These are phyloP conservation scores for Aspergillus ruber DNA, from an alignment of 2,329 filamentous ascomycete species.

Conservation along the genomic window DNA sequence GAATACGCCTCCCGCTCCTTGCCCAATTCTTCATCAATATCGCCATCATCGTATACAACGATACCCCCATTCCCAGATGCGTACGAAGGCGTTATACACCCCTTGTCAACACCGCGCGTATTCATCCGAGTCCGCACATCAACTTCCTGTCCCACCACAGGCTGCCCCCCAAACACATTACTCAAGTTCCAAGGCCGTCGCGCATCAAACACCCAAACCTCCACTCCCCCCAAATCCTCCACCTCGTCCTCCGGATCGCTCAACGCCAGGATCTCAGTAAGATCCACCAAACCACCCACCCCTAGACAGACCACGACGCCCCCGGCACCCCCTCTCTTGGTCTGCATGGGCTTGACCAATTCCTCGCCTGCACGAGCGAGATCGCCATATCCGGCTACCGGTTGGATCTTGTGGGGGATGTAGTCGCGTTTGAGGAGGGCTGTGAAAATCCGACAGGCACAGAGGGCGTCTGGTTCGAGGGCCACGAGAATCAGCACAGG, in stretches of 20 bases:
- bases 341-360: slow-evolving; percentile 79
- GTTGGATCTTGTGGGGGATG: slow-evolving; percentile 94
- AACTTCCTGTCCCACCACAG: slow-evolving; percentile 45
- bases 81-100: slow-evolving; percentile 65
- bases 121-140: slow-evolving; percentile 40
- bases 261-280: slow-evolving; percentile 72
- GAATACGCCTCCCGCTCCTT: slow-evolving; percentile 75
- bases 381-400: slow-evolving; percentile 86
- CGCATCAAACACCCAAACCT: slow-evolving; percentile 91
- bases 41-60: slow-evolving; percentile 91
- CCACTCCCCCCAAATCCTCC: slow-evolving; percentile 68
- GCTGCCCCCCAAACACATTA: slow-evolving; percentile 80
- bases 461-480: slow-evolving; percentile 90
- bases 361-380: slow-evolving; percentile 72
- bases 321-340: slow-evolving; percentile 72
- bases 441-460: slow-evolving; percentile 89
- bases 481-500: slow-evolving; percentile 88
- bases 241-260: slow-evolving; percentile 61
- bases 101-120: slow-evolving; percentile 63
- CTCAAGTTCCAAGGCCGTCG: slow-evolving; percentile 89
- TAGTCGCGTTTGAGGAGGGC: slow-evolving; percentile 94
- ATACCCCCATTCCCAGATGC: slow-evolving; percentile 77
- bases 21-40: slow-evolving; percentile 76
- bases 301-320: slow-evolving; percentile 89
- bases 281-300: slow-evolving; percentile 83